phyloP scores from a whole-genome alignment of 2,329 filamentous ascomycete species.

The Pseudofabraea citricarpa region DNA sequence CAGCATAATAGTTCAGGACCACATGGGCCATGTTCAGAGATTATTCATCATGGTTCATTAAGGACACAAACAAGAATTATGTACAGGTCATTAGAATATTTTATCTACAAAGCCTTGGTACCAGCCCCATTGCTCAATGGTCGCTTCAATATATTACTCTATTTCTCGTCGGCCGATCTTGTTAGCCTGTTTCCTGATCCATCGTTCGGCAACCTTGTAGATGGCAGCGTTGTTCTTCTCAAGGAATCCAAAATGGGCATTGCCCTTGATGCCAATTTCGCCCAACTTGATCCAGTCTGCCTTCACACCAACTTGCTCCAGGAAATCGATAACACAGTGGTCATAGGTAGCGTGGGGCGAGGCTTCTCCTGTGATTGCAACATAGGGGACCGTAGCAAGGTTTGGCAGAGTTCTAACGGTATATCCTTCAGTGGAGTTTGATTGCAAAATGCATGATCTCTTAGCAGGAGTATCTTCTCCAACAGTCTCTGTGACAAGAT shows the following conservation, averaged over 20 bases:
- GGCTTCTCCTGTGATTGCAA: slow-evolving; percentile 27
- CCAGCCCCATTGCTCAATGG: no score
- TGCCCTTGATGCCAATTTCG: slow-evolving; percentile 12
- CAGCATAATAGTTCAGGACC: no score
- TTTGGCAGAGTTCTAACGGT: slow-evolving; percentile 16
- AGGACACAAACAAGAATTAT: no score
- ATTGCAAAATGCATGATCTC: slow-evolving; percentile 20
- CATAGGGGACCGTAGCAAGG: slow-evolving; percentile 24
- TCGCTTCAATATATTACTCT: no score
- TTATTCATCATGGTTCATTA: no score
- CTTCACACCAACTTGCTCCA: slow-evolving; percentile 19
- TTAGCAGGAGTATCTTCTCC: slow-evolving; percentile 16
- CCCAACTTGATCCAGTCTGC: slow-evolving; percentile 17
- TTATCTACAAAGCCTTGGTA: no score
- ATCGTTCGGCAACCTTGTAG: slow-evolving; percentile 14
- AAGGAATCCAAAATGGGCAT: slow-evolving; percentile 19
- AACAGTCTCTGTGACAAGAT: slow-evolving; percentile 13
- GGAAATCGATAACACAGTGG: slow-evolving; percentile 24
- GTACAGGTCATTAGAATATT: no score
- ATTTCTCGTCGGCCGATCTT: background rate
- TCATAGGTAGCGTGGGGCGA: slow-evolving; percentile 27
- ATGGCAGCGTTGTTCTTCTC: slow-evolving; percentile 16
- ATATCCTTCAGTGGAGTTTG: slow-evolving; percentile 10
- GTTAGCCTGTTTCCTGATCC: slow-evolving; percentile 12
- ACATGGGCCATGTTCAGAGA: no score